Evolutionary conservation across 2,329 filamentous ascomycete genomes (phyloP), one percentile per base, ranked within the genome.

Genomic region (Ophiostoma populinum): DNA sequence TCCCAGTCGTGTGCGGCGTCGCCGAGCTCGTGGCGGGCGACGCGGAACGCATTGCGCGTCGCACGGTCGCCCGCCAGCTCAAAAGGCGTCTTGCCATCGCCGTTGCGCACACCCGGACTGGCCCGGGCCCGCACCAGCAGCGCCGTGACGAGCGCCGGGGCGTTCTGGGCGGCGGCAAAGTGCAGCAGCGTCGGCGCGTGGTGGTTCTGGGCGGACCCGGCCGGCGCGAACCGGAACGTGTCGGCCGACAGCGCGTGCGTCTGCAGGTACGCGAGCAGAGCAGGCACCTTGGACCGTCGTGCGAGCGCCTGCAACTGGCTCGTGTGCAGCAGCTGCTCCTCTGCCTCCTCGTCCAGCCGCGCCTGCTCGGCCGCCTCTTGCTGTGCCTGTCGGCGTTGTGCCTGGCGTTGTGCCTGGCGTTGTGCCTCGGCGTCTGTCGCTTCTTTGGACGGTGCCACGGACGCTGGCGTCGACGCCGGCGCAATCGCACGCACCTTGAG

Each of bases 41-140:
- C 72, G 2, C 90, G 79, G 58, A 98, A 98, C 0, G 86, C 81
- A 50, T 95, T 86, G 2, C 87, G 73, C 0, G 86, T 94, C 2
- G 75, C 57, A 5, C 85, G 72, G 51, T 95, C 85, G 27, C 87
- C 83, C 1, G 82, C 74, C 1, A 98, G 67, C 37, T 92, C 83
- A 51, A 92, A 95, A 0, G 90, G 57, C 1, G 81, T 80, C 52
- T 80, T 85, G n/a, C 78, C 80, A 42, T 94, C 83, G 3, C 54
- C 61, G 49, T 80, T 93, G 18, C 55, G 53, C 2, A 75, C 37
- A 0, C 73, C 75, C 0, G 90, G 90, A 47, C 93, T 72, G 2
- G 83, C 80, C 2, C 65, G 65, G 4, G 66, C 77, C 54, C 87
- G 85, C 1, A 67, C 61, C 1, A 98, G 63, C 2, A 98, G 67